Evolutionary conservation across 768 basidiomycete species (phyloP), one percentile per base, ranked within the genome.

Genomic region (Suillus ampliporus): DNA sequence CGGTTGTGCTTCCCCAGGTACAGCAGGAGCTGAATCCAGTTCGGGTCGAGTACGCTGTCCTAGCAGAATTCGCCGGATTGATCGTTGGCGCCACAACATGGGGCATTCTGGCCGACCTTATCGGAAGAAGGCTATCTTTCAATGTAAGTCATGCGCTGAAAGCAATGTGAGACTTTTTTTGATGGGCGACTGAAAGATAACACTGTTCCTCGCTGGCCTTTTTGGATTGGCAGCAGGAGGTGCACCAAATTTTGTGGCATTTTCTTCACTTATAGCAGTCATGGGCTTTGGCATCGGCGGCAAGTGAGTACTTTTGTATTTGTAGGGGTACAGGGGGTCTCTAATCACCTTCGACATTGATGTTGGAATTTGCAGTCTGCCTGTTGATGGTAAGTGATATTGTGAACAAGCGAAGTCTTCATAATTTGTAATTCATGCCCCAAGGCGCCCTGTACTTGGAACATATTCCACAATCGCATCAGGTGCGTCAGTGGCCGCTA

Each of bases 151-250:
- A 15, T 58, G 35, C 53, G 0, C 28, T 11, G 40, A 15, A 35
- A 2, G 21, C 19, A 8, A 3, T 9, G 3, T 7, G 43, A 19
- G 7, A 43, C 13, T n/a, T 7, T 13, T 50, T 54, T 37, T n/a
- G 19, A 13, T 5, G 5, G 43, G 40, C 41, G 19, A 21, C 13
- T 63, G 4, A 9, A 43, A 77, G 75, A 70, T 71, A 21, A 78
- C 77, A 5, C 68, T 79, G 31, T 76, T 77, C 56, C 67, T 78
- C 35, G 72, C 71, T 5, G 83, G 81, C 23, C 67, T 85, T 3
- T 86, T 87, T 67, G 85, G 85, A 9, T 78, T 83, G 56, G 78
- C 83, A 4, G 77, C 83, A 8, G 84, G 81, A 41, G 82, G 77
- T 17, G 77, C 81, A 17, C 71, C 78, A 4, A 81, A 79, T 65